Percentiles rank a stretch among this genome's conserved stretches.
These are phyloP conservation scores for Tetragonia tetragonoides DNA, from an alignment of 148 eudicot species.

Conservation along the genomic window DNA sequence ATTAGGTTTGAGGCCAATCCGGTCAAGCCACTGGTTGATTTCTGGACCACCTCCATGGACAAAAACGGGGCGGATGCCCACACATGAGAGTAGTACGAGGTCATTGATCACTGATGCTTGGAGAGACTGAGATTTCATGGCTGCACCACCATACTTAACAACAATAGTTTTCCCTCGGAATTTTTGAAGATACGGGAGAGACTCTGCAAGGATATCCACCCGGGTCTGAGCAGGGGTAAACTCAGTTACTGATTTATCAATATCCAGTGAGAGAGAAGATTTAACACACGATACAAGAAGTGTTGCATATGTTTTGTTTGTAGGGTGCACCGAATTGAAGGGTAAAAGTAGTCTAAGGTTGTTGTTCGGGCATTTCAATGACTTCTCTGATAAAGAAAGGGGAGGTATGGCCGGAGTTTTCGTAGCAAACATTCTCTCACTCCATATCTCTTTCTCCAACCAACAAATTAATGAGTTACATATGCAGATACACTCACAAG, in stretches of 20 bases:
- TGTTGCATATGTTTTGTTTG: not conserved
- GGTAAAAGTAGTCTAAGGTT: not conserved
- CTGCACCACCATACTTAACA: conserved; percentile 73
- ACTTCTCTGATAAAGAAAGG: not conserved
- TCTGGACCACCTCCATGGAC: conserved; percentile 80
- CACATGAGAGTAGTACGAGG: conserved; percentile 45
- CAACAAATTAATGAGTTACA: not conserved
- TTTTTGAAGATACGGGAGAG: conserved; percentile 63
- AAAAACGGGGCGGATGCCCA: conserved; percentile 55
- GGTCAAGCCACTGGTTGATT: conserved; percentile 53
- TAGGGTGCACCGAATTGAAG: not conserved
- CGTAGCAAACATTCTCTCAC: conserved; percentile 4
- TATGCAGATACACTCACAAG: not conserved
- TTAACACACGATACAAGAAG: not conserved
- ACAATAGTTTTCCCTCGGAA: conserved; percentile 67
- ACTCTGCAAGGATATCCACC: conserved; percentile 64
- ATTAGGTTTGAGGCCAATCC: conserved; percentile 48
- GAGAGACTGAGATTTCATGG: conserved; percentile 64
- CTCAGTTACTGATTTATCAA: not conserved
- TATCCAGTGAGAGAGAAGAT: not conserved
- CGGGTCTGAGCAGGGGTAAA: conserved; percentile 40
- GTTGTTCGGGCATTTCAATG: conserved; percentile 1
- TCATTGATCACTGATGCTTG: conserved; percentile 64
- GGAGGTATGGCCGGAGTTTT: not conserved
- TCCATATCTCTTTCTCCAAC: not conserved